These are phyloP conservation scores for Grosmannia clavigera DNA, from an alignment of 2,329 filamentous ascomycete species.

Conservation along the genomic window DNA sequence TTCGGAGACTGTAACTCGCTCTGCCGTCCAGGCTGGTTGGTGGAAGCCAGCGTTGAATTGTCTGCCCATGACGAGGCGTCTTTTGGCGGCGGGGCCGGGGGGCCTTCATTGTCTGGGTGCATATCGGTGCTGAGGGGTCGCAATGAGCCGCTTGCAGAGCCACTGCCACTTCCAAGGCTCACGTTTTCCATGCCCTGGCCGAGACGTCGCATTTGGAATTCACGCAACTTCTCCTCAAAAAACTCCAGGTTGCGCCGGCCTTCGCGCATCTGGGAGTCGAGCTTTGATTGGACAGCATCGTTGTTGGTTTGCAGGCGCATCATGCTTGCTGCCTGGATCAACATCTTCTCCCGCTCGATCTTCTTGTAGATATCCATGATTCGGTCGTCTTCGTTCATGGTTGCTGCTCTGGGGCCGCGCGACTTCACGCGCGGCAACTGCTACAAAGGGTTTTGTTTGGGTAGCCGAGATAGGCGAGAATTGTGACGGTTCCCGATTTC, in stretches of 20 bases:
- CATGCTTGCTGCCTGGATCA: conserved; percentile 85
- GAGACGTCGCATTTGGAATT: conserved; percentile 72
- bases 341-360: conserved; percentile 92
- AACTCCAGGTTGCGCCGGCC: conserved; percentile 81
- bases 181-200: conserved; percentile 55
- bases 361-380: conserved; percentile 81
- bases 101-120: conserved; percentile 29
- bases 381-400: conserved; percentile 52
- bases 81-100: conserved; percentile 62
- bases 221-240: conserved; percentile 81
- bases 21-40: conserved; percentile 49
- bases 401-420: conserved; percentile 18
- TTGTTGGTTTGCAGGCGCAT: conserved; percentile 97
- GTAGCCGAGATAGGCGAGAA: not conserved
- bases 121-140: conserved; percentile 34
- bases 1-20: conserved; percentile 32
- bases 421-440: conserved; percentile 4
- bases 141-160: conserved; percentile 24
- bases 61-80: conserved; percentile 43
- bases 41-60: conserved; percentile 40
- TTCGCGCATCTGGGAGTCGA: conserved; percentile 91
- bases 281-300: conserved; percentile 73
- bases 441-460: not conserved
- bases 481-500: not conserved
- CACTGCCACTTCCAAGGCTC: conserved; percentile 38